A percentile compares a stretch with the other conserved stretches of the same genome.
These are phyloP conservation scores for Candida sakaeoensis DNA, from an alignment of 805 yeast genomes.

Conservation along the genomic window DNA sequence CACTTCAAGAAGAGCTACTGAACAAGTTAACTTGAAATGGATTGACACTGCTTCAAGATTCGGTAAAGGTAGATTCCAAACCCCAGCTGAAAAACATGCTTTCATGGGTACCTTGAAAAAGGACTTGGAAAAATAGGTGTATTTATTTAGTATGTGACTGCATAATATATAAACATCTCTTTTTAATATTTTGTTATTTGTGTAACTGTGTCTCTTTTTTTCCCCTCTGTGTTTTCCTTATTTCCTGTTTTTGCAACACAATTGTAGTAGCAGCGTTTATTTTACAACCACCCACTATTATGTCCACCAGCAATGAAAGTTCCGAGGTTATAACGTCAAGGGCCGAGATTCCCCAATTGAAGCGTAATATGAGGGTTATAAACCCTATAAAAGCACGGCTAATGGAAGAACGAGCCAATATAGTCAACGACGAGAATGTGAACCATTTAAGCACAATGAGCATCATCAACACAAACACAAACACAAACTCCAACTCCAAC, in stretches of 20 bases:
- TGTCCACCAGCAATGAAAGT: not conserved
- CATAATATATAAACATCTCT: no score
- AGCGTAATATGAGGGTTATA: not conserved
- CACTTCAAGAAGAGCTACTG: slow-evolving; percentile 96
- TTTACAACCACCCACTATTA: not conserved
- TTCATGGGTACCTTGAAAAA: slow-evolving; percentile 99
- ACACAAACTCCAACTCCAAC: no score
- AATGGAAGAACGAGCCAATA: slow-evolving; percentile 6
- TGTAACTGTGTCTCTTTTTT: no score
- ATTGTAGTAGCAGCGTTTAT: not conserved
- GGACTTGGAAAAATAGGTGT: slow-evolving; percentile 63
- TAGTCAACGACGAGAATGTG: slow-evolving; percentile 3
- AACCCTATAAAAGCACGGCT: not conserved
- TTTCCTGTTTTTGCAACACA: not conserved
- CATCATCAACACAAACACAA: no score
- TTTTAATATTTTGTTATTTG: no score
- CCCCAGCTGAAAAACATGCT: slow-evolving; percentile 99
- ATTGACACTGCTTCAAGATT: slow-evolving; percentile 99
- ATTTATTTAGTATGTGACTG: no score
- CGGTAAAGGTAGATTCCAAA: slow-evolving; percentile 99
- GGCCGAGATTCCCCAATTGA: not conserved
- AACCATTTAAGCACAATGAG: not conserved
- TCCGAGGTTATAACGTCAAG: not conserved
- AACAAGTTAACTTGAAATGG: slow-evolving; percentile 97
- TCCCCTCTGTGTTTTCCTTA: not conserved